Conservation (phyloP, 768 basidiomycete genomes). For the Glaciozyma antarctica region DNA sequence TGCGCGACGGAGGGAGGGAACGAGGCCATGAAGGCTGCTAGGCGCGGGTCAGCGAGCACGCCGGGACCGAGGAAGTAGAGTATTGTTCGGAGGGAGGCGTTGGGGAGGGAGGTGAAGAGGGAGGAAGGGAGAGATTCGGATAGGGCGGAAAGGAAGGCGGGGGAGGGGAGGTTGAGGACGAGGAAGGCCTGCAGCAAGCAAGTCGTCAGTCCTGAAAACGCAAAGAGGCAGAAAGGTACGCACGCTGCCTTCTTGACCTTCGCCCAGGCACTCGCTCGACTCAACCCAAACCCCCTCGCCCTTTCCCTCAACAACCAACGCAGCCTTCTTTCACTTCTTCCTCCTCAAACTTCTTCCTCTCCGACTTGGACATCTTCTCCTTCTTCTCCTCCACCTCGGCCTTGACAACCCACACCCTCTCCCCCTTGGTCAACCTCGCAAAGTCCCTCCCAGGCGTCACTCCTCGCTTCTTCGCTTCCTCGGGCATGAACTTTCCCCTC, state of each 20-base stretch:
- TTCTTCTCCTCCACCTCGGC: constrained; percentile 52
- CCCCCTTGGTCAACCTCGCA: constrained; percentile 55
- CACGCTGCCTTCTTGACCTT: constrained; percentile 36
- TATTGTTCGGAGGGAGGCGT: constrained; percentile 45
- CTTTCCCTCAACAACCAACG: constrained; percentile 3
- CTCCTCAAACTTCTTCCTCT: constrained; percentile 4
- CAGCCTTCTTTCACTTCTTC: neutral
- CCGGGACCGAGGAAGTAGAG: constrained; percentile 62
- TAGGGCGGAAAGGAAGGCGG: constrained; percentile 27
- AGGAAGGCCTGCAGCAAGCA: constrained; percentile 48
- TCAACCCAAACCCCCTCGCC: constrained; percentile 34
- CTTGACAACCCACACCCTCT: constrained; percentile 47
- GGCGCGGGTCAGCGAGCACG: constrained; percentile 58
- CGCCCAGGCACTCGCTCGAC: constrained; percentile 37
- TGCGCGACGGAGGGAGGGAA: constrained; percentile 42
- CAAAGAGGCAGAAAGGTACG: constrained; percentile 9
- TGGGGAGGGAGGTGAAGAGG: constrained; percentile 50
- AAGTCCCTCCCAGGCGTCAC: constrained; percentile 52
- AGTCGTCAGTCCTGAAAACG: neutral
- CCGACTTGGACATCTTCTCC: constrained; percentile 24
- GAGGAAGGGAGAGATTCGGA: neutral
- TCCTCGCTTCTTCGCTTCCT: constrained; percentile 55
- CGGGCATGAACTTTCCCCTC: constrained; percentile 61
- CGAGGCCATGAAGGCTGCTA: constrained; percentile 49
- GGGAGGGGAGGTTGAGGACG: constrained; percentile 62